Evolutionary conservation across 495 filamentous ascomycete species (phyloP).

Genomic region (Amphirosellinia nigrospora): DNA sequence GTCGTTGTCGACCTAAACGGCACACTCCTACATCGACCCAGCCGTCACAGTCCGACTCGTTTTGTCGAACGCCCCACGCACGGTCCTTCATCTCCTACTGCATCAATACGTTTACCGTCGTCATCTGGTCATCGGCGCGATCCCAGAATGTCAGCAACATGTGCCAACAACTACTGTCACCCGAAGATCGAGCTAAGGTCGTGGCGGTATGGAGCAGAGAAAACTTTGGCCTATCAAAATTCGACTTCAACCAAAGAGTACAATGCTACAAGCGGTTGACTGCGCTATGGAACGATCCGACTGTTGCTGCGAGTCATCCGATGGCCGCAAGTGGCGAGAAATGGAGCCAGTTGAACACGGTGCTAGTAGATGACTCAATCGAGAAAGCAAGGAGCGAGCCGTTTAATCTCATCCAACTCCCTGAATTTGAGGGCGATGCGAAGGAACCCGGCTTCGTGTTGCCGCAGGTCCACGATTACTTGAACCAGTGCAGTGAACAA

Average conservation of each 20-base stretch:
- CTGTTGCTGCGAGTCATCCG: conserved; percentile 60
- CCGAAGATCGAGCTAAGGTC: conserved; percentile 50
- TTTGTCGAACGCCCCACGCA: conserved; percentile 68
- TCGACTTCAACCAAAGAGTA: conserved; percentile 71
- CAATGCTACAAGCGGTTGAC: conserved; percentile 88
- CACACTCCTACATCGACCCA: conserved; percentile 76
- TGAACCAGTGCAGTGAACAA: conserved; percentile 50
- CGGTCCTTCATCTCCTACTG: conserved; percentile 69
- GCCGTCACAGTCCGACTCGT: conserved; percentile 48
- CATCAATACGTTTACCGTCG: conserved; percentile 71
- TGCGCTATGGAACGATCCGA: conserved; percentile 68
- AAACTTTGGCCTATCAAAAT: conserved; percentile 66
- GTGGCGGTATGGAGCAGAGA: conserved; percentile 83
- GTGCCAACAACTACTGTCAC: conserved; percentile 58
- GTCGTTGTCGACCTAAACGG: conserved; percentile 94
- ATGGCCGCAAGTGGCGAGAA: conserved; percentile 32
- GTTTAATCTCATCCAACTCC: conserved; percentile 78
- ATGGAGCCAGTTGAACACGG: conserved; percentile 86
- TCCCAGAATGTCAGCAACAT: conserved; percentile 71
- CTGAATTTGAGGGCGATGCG: conserved; percentile 68
- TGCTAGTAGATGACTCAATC: conserved; percentile 83
- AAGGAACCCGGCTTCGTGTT: conserved; percentile 46
- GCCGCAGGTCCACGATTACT: conserved; percentile 55
- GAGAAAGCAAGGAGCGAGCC: conserved; percentile 85
- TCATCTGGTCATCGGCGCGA: conserved; percentile 90